Percentiles rank a stretch among this genome's conserved stretches.
These are phyloP conservation scores for Avena sativa DNA, from an alignment of 176 grass and related monocot genomes.

Conservation along the genomic window DNA sequence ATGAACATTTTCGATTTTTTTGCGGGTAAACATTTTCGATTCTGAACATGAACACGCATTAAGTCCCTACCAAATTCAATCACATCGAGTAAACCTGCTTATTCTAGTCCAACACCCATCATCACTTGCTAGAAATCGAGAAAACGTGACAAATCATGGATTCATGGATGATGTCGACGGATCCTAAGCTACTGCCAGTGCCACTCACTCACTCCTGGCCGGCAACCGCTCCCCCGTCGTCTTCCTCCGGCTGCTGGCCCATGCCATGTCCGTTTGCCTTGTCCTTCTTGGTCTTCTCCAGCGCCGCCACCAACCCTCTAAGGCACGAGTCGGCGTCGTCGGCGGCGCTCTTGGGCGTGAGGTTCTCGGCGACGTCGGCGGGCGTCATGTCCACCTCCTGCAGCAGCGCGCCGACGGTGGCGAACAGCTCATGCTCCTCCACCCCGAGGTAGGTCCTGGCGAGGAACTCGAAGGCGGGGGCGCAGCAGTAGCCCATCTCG, in stretches of 20 bases:
- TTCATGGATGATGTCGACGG: too few species aligned
- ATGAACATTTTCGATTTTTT: too few species aligned
- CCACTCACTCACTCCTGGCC: too few species aligned
- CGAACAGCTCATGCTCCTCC: slow-evolving; percentile 32
- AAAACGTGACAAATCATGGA: too few species aligned
- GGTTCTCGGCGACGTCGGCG: slow-evolving; percentile 64
- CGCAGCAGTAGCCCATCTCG: slow-evolving; percentile 75
- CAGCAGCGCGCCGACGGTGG: slow-evolving; percentile 20
- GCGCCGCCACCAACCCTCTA: slow-evolving; percentile 26
- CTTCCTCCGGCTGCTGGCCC: neutral
- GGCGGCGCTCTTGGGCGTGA: slow-evolving; percentile 53
- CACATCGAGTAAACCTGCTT: too few species aligned
- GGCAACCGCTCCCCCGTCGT: neutral
- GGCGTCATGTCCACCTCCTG: slow-evolving; percentile 61
- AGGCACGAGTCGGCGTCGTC: slow-evolving; percentile 47
- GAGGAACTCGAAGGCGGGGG: slow-evolving; percentile 60
- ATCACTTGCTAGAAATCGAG: too few species aligned
- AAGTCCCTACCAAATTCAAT: too few species aligned
- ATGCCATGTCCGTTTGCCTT: neutral
- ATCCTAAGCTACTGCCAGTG: neutral
- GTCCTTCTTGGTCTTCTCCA: slow-evolving; percentile 51
- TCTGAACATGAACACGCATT: too few species aligned
- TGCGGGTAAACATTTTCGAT: too few species aligned
- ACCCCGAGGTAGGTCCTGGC: slow-evolving; percentile 56
- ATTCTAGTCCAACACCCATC: too few species aligned